Conservation (phyloP, 257 asterid genomes). For the Solanum corneliomulleri region DNA sequence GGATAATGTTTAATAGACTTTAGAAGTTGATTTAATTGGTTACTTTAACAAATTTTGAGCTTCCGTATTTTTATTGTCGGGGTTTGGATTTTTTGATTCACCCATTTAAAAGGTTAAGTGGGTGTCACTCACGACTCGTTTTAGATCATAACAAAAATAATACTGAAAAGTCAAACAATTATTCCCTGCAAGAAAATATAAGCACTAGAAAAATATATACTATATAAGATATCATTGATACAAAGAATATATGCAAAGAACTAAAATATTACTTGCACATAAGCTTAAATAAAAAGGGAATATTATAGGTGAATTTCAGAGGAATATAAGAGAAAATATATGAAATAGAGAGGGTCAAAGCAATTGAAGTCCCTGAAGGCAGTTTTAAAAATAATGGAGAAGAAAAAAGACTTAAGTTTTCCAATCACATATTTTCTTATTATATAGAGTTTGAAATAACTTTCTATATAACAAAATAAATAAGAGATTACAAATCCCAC, state of each 20-base stretch:
- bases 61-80: too few species aligned
- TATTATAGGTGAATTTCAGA: too few species aligned
- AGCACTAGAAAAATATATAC: not conserved
- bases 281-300: too few species aligned
- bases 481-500: too few species aligned
- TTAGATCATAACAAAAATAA: too few species aligned
- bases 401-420: not conserved
- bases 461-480: too few species aligned
- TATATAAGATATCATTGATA: not conserved
- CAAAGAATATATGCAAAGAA: not conserved
- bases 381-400: not conserved
- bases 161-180: not conserved
- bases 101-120: too few species aligned
- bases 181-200: not conserved
- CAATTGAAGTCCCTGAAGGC: not conserved
- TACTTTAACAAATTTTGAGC: too few species aligned
- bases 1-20: too few species aligned
- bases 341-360: not conserved
- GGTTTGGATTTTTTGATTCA: rapidly evolving
- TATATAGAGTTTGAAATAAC: not conserved
- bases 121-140: too few species aligned
- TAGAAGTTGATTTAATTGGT: too few species aligned
- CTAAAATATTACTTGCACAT: not conserved
- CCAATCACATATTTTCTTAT: not conserved
- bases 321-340: too few species aligned